phyloP scores from a whole-genome alignment of 75 land plant genomes.

The Selaginella moellendorffii region DNA sequence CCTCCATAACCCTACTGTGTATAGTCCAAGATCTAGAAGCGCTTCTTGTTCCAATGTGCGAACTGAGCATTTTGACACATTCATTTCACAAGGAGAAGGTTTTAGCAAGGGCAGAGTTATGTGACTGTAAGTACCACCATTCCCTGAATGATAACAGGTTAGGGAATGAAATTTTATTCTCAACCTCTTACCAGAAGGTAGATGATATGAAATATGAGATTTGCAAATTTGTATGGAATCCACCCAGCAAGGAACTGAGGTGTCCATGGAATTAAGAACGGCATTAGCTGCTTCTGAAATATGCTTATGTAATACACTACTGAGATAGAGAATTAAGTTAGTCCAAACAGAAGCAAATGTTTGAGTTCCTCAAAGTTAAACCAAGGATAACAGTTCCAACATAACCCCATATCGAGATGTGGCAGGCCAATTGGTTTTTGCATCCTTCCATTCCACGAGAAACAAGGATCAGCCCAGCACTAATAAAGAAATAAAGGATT shows the following conservation, averaged over 20 bases:
- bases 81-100: too few relatives aligned
- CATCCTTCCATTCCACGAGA: too few relatives aligned
- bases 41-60: background rate
- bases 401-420: background rate
- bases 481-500: too few relatives aligned
- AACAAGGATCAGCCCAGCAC: too few relatives aligned
- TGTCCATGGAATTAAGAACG: conserved; percentile 59
- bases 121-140: conserved; percentile 54
- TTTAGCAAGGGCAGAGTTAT: conserved; percentile 50
- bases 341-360: conserved; percentile 25
- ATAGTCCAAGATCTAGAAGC: conserved; percentile 41
- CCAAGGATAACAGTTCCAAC: background rate
- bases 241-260: conserved; percentile 55
- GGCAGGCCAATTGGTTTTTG: background rate
- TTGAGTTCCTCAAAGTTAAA: background rate
- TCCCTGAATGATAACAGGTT: conserved; percentile 38
- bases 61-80: too few relatives aligned
- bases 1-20: conserved; percentile 67
- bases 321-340: conserved; percentile 55
- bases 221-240: conserved; percentile 59
- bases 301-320: conserved; percentile 33
- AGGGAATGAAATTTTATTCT: too few relatives aligned
- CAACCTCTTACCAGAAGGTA: conserved; percentile 38
- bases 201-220: conserved; percentile 44
- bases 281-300: conserved; percentile 52